Conservation (phyloP, 140 eudicot genomes). For the Artemisia princeps region DNA sequence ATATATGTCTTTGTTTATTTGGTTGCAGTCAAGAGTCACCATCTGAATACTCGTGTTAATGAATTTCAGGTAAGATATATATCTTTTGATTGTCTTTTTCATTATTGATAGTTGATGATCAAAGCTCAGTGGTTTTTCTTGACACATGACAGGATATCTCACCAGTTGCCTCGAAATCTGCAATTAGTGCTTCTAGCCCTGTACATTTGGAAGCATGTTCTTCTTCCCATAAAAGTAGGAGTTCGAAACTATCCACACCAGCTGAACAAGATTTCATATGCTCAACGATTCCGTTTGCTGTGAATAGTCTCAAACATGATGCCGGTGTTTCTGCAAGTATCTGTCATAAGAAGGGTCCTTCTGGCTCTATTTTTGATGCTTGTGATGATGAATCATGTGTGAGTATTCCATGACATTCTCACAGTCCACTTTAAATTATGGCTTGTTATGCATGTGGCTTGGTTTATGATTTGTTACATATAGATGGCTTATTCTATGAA, state of each 20-base stretch:
- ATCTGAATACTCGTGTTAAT: constrained; percentile 26
- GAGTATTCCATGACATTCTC: constrained; percentile 31
- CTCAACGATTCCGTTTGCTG: constrained; percentile 20
- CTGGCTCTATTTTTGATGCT: constrained; percentile 30
- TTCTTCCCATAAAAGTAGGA: constrained; percentile 47
- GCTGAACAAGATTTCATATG: constrained; percentile 30
- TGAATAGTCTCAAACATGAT: constrained; percentile 14
- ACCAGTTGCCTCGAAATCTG: constrained; percentile 38
- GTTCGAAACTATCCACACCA: constrained; percentile 25
- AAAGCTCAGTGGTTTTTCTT: constrained; percentile 13
- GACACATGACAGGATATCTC: constrained; percentile 43
- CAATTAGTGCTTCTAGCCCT: constrained; percentile 39
- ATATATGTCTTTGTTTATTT: constrained; percentile 16
- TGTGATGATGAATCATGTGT: constrained; percentile 49
- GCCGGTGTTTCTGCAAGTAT: constrained; percentile 28
- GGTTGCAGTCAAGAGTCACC: constrained; percentile 43
- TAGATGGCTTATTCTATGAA: neutral
- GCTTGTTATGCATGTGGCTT: constrained; percentile 8
- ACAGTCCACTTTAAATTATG: neutral
- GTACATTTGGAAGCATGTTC: constrained; percentile 51
- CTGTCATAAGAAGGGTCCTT: constrained; percentile 27
- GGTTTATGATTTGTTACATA: constrained; percentile 3
- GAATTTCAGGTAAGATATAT: constrained; percentile 45
- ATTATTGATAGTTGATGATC: constrained; percentile 1
- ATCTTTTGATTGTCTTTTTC: neutral